Base-by-base conservation (phyloP, 2,329 filamentous ascomycete genomes). In the Botryotinia calthae region DNA sequence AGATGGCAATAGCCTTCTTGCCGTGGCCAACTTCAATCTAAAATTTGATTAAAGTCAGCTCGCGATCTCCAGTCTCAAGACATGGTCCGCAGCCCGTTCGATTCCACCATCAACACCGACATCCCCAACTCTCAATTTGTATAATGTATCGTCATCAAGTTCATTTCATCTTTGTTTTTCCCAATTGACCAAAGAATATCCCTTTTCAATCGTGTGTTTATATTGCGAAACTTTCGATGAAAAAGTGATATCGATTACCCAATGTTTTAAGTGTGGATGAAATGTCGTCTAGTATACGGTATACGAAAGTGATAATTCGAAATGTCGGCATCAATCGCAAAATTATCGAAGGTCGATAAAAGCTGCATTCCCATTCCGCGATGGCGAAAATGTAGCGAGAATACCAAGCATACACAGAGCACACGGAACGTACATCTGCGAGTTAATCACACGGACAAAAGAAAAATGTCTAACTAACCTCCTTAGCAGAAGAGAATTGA, bases 1-100 rank as follows among this genome's bases (percentile, higher is more conserved):
- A 99, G 93, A 99, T 97, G 90, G 97, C 95, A 89, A 99, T 96
- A 84, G 96, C 96, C 93, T 98, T 99, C 91, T 97, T 97, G 91
- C 96, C 96, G 90, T 98, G 95, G 89, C 96, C 96, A 88, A 98
- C 95, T 90, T 99, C 96, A 90, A 99, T 96, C 96, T 99, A 87
- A 25, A 82, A 88, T 88, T 74, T 64, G 87, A 90, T 86, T 80
- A 86, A 81, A 90, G 87, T 91, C 89, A 91, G 89, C 89, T 89
- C 90, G 89, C 89, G 89, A 91, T 87, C 89, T 91, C 89, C 89
- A 90, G 87, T 75, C 51, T 75, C 70, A 72, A 54, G 73, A 76
- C 77, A 86, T 91, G 89, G 89, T 91, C 89, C 89, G 89, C 89
- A 90, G 90, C 89, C 89, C 89, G 89, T 90, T 89, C 89, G 88